Evolutionary conservation across 78 protist genomes (phyloP).

Genomic region (Planoprotostelium fungivorum): DNA sequence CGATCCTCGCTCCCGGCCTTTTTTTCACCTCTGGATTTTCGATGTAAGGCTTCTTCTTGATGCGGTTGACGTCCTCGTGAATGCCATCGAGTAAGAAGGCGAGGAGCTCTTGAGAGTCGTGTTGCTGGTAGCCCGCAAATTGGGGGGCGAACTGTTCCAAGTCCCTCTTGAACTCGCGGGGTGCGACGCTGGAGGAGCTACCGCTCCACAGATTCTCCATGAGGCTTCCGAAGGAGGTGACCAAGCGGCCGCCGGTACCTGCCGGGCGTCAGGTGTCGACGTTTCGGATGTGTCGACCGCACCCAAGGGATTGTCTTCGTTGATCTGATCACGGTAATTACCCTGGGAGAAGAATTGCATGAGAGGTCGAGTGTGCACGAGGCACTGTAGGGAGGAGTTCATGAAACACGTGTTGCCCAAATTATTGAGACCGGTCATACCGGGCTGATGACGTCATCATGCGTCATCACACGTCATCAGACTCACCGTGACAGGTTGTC

Average conservation of each 20-base stretch:
- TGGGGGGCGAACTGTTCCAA: slow-evolving; percentile 68
- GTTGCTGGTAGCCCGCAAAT: slow-evolving; percentile 77
- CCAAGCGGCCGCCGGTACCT: slow-evolving; percentile 62
- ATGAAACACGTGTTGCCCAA: slow-evolving; percentile 92
- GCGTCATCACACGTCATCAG: background rate
- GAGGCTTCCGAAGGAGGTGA: slow-evolving; percentile 36
- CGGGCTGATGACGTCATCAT: slow-evolving; percentile 12
- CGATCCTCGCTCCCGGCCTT: background rate
- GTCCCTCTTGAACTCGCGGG: slow-evolving; percentile 53
- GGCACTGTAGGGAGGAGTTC: slow-evolving; percentile 81
- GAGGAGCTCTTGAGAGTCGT: slow-evolving; percentile 78
- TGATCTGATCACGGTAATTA: slow-evolving; percentile 35
- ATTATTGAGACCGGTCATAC: slow-evolving; percentile 72
- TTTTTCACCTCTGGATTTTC: slow-evolving; percentile 9
- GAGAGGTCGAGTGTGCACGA: slow-evolving; percentile 30
- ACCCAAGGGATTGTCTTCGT: slow-evolving; percentile 74
- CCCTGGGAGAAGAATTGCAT: slow-evolving; percentile 37
- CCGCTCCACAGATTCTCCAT: slow-evolving; percentile 54
- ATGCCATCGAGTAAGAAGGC: slow-evolving; percentile 72
- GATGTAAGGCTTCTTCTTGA: slow-evolving; percentile 51
- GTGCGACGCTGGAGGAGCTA: slow-evolving; percentile 9
- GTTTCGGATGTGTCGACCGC: no score
- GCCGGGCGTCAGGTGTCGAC: no score
- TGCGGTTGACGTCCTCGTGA: slow-evolving; percentile 91
- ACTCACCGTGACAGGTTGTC: background rate